phyloP scores from a whole-genome alignment of 148 eudicot genomes.

The Rhododendron vialii region DNA sequence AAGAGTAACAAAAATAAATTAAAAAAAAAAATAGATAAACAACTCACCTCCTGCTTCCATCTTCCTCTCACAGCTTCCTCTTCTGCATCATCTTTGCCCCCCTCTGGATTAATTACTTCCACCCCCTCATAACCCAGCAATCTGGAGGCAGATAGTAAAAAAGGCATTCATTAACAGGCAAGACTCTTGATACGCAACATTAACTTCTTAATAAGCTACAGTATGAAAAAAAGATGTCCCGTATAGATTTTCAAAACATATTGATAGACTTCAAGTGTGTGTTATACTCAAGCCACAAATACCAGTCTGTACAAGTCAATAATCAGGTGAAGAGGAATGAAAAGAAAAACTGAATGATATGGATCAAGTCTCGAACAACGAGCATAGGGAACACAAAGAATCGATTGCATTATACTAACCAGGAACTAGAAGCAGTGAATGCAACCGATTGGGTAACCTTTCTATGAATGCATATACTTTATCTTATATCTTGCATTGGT shows the following conservation, averaged over 20 bases:
- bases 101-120: slow-evolving; percentile 95
- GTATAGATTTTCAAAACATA: background rate
- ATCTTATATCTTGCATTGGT: background rate
- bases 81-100: slow-evolving; percentile 87
- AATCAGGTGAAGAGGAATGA: slow-evolving; percentile 1
- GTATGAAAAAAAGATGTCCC: background rate
- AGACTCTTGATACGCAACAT: background rate
- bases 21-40: background rate
- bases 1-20: background rate
- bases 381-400: background rate
- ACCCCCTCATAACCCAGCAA: slow-evolving; percentile 76
- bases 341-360: background rate
- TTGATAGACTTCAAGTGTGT: background rate
- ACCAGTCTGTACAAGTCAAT: background rate
- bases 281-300: background rate
- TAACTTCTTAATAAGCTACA: background rate
- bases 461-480: too few relatives aligned
- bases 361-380: background rate
- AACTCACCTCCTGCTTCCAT: slow-evolving; percentile 82
- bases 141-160: slow-evolving; percentile 27
- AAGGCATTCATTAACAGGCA: background rate
- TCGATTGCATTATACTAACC: background rate
- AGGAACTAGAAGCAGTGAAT: background rate
- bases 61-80: slow-evolving; percentile 92
- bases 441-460: background rate